Conservation (phyloP, 208 protist genomes). For the Wallacemonas sp. region DNA sequence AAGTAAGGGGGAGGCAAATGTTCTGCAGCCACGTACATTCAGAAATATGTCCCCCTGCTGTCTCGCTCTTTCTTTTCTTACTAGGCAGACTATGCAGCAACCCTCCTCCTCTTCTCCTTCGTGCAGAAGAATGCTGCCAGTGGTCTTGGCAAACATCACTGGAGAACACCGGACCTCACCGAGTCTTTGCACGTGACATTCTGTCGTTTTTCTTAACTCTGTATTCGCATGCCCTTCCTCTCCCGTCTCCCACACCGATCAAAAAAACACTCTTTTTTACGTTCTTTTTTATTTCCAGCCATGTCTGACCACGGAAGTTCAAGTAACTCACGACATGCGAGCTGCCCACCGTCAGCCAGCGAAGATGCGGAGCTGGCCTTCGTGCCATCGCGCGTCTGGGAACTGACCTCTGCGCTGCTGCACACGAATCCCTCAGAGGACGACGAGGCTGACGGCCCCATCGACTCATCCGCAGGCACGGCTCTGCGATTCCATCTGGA, state of each 20-base stretch:
- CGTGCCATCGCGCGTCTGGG: background rate
- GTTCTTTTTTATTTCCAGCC: background rate
- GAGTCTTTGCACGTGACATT: too few relatives aligned
- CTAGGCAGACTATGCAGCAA: too few relatives aligned
- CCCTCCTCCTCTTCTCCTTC: too few relatives aligned
- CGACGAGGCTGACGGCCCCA: background rate
- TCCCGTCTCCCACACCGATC: background rate
- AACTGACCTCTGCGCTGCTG: background rate
- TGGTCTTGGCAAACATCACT: too few relatives aligned
- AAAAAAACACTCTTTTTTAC: slow-evolving; percentile 7
- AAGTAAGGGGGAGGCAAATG: too few relatives aligned
- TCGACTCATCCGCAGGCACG: background rate
- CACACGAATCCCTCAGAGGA: background rate
- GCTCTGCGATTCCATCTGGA: slow-evolving; percentile 4
- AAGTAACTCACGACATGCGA: background rate
- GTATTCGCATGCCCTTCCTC: background rate
- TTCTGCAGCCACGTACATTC: too few relatives aligned
- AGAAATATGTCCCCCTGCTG: too few relatives aligned
- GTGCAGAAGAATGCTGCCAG: too few relatives aligned
- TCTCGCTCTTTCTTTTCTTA: too few relatives aligned
- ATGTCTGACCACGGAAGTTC: too few relatives aligned
- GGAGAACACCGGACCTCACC: too few relatives aligned
- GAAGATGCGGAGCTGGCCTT: background rate
- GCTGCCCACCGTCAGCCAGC: background rate
- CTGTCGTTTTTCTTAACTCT: too few relatives aligned